Percentiles rank a stretch among this genome's conserved stretches.
Conservation (phyloP, 768 basidiomycete genomes). For the Jaapia argillacea region DNA sequence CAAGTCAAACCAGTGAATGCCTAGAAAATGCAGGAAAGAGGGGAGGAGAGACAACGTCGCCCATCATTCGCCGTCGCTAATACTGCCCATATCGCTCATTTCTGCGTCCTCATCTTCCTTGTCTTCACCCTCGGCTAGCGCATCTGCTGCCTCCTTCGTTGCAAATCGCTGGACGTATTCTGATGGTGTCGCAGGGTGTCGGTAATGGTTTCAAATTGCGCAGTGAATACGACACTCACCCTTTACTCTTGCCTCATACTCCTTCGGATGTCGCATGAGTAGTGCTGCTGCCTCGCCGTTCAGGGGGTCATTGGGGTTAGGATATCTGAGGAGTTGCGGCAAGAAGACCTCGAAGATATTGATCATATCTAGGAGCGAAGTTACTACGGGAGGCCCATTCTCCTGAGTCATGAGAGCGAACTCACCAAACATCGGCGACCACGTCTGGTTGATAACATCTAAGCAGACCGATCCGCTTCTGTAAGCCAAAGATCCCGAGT, state of each 20-base stretch:
- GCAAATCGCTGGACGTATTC: slow-evolving; percentile 96
- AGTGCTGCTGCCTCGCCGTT: slow-evolving; percentile 98
- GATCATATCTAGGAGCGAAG: slow-evolving; percentile 75
- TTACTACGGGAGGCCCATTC: not conserved
- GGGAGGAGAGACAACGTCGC: slow-evolving; percentile 7
- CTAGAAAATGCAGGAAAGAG: no score
- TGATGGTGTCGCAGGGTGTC: no score
- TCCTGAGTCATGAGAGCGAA: slow-evolving; percentile 10
- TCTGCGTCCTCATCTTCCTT: slow-evolving; percentile 59
- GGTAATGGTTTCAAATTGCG: not conserved
- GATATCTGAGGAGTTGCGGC: slow-evolving; percentile 93
- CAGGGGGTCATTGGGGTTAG: slow-evolving; percentile 95
- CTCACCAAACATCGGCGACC: slow-evolving; percentile 99
- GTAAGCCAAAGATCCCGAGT: slow-evolving; percentile 10
- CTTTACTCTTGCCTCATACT: slow-evolving; percentile 91
- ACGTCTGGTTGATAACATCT: slow-evolving; percentile 98
- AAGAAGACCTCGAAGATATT: slow-evolving; percentile 99
- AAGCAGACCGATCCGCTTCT: slow-evolving; percentile 97
- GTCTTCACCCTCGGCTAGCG: slow-evolving; percentile 48
- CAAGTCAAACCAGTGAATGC: no score
- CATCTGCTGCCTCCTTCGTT: slow-evolving; percentile 82
- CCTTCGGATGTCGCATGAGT: slow-evolving; percentile 94
- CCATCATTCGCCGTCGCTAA: slow-evolving; percentile 53
- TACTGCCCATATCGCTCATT: slow-evolving; percentile 82
- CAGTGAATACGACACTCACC: slow-evolving; percentile 32